Evolutionary conservation across 352 stramenopile species (phyloP).

Genomic region (Globisporangium viniferum): DNA sequence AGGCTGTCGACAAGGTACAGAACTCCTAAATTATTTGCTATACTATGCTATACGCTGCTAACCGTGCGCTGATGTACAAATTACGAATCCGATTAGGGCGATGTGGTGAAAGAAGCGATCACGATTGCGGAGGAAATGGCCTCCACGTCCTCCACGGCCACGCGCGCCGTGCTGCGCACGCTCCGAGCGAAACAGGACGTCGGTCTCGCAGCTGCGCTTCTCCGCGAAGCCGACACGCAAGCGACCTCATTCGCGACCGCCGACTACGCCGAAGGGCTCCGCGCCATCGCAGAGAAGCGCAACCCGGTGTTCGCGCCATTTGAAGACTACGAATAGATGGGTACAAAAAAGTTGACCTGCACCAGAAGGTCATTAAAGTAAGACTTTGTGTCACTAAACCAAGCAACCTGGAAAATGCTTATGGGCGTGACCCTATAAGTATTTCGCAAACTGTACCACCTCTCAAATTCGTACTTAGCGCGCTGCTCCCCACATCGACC

Average conservation of each 20-base stretch:
- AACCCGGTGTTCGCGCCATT: slow-evolving; percentile 46
- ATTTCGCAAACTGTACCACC: neutral
- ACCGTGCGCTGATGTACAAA: too few relatives aligned
- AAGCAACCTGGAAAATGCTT: slow-evolving; percentile 1
- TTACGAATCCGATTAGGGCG: slow-evolving; percentile 15
- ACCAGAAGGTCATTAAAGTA: too few relatives aligned
- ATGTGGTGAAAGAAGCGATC: slow-evolving; percentile 48
- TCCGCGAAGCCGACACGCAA: slow-evolving; percentile 75
- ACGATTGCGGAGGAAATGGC: slow-evolving; percentile 60
- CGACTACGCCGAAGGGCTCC: slow-evolving; percentile 81
- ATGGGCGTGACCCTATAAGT: neutral
- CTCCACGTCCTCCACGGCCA: slow-evolving; percentile 54
- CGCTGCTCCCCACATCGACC: neutral
- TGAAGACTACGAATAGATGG: slow-evolving; percentile 35
- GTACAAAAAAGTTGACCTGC: neutral
- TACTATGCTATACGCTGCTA: neutral
- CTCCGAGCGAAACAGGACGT: slow-evolving; percentile 65
- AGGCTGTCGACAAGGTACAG: slow-evolving; percentile 34
- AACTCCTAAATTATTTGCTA: neutral
- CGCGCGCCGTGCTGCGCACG: slow-evolving; percentile 61
- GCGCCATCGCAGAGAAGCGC: slow-evolving; percentile 67
- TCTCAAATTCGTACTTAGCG: neutral
- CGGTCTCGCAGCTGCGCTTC: slow-evolving; percentile 59
- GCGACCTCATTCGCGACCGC: slow-evolving; percentile 72
- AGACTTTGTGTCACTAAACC: too few relatives aligned